phyloP scores from a whole-genome alignment of 169 alveolate genomes.

The Perkinsus chesapeaki region DNA sequence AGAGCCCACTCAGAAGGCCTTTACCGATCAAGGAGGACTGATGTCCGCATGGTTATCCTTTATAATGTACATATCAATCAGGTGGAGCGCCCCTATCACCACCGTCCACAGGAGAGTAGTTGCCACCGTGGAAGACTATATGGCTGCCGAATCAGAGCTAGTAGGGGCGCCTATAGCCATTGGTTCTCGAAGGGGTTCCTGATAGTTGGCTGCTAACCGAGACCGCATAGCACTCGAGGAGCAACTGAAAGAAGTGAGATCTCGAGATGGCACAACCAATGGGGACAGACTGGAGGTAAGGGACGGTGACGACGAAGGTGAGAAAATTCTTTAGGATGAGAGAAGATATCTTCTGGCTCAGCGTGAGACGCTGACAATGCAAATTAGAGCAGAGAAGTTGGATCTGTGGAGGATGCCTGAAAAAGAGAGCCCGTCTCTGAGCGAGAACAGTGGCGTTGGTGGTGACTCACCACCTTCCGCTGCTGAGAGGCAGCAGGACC shows the following conservation, averaged over 20 bases:
- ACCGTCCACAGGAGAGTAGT: background rate
- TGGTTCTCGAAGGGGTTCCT: background rate
- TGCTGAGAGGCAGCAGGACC: too few species aligned
- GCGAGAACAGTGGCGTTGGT: background rate
- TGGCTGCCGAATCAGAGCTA: background rate
- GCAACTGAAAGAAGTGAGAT: background rate
- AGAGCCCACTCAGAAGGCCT: too few species aligned
- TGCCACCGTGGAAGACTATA: background rate
- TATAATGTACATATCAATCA: too few species aligned
- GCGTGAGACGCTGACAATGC: background rate
- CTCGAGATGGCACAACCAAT: background rate
- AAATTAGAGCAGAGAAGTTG: background rate
- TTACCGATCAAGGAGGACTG: too few species aligned
- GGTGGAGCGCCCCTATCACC: too few species aligned
- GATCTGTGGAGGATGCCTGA: background rate
- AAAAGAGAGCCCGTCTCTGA: background rate
- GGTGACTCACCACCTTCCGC: too few species aligned
- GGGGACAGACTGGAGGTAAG: background rate
- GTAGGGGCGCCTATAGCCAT: background rate
- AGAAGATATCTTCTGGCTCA: background rate
- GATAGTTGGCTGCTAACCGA: background rate
- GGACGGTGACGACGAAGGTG: background rate
- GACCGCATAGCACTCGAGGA: background rate
- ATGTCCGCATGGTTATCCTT: too few species aligned
- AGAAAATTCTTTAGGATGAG: background rate